phyloP scores from a whole-genome alignment of 306 rosid species.

The Cicer yamashitae region DNA sequence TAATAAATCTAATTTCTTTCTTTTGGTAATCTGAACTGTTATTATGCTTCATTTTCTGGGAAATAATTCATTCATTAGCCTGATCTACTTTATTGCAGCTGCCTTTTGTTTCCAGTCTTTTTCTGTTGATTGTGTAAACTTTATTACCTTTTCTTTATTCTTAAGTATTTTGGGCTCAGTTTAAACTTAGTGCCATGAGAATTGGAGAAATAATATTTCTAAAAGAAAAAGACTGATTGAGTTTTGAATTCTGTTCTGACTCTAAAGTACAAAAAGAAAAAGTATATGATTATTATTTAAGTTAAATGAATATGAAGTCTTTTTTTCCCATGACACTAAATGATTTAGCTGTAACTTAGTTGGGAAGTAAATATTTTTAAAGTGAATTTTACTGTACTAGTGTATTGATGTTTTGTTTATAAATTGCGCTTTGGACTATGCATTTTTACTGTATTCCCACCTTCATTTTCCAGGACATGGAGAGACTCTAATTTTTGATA shows the following conservation, averaged over 20 bases:
- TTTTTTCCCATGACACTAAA: slow-evolving; percentile 1
- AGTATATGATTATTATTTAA: not conserved
- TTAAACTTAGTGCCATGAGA: not conserved
- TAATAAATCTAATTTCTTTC: slow-evolving; percentile 21
- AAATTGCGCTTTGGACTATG: not conserved
- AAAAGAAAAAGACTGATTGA: slow-evolving; percentile 5
- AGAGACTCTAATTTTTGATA: slow-evolving; percentile 86
- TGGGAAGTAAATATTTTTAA: slow-evolving; percentile 28
- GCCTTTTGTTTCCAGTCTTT: slow-evolving; percentile 5
- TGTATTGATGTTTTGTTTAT: not conserved
- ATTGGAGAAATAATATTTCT: slow-evolving; percentile 21
- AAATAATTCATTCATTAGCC: slow-evolving; percentile 15
- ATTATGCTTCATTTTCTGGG: slow-evolving; percentile 18
- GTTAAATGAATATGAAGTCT: not conserved
- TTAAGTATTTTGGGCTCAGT: not conserved
- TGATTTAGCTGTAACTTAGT: slow-evolving; percentile 24
- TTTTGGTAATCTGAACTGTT: slow-evolving; percentile 16
- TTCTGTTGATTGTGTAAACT: slow-evolving; percentile 28
- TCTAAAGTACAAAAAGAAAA: not conserved
- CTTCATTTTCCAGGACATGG: slow-evolving; percentile 65
- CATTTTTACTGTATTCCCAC: not conserved
- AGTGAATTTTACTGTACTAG: slow-evolving; percentile 11
- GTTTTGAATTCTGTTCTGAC: slow-evolving; percentile 27
- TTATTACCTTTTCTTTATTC: not conserved
- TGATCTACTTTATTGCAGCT: not conserved